Evolutionary conservation across 2,329 filamentous ascomycete genomes (phyloP).

Genomic region (Diaporthe sp.): DNA sequence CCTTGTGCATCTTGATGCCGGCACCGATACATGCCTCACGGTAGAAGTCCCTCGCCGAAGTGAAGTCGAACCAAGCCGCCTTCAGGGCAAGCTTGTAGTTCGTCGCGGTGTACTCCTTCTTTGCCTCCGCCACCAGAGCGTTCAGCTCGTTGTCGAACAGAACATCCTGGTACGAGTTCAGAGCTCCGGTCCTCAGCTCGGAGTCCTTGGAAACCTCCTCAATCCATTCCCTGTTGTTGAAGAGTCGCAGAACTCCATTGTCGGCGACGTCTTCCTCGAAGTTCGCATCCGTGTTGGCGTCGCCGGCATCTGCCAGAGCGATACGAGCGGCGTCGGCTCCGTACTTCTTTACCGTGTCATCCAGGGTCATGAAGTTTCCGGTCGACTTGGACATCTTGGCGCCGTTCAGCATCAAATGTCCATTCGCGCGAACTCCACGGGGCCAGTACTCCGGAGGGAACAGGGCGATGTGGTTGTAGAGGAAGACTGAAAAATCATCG

Average conservation of each 20-base stretch:
- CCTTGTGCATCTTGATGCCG: slow-evolving; percentile 87
- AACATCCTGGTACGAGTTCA: slow-evolving; percentile 83
- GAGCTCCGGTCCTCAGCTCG: slow-evolving; percentile 79
- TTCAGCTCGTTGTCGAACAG: slow-evolving; percentile 97
- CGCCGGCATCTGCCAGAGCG: slow-evolving; percentile 76
- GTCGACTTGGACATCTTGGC: slow-evolving; percentile 99
- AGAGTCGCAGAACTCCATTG: slow-evolving; percentile 87
- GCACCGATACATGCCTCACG: slow-evolving; percentile 82
- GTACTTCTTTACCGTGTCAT: slow-evolving; percentile 88
- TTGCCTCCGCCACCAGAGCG: slow-evolving; percentile 80
- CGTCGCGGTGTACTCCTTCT: slow-evolving; percentile 80
- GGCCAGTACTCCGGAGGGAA: slow-evolving; percentile 94
- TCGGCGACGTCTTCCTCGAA: slow-evolving; percentile 97
- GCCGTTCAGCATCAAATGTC: slow-evolving; percentile 92
- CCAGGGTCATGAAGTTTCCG: slow-evolving; percentile 94
- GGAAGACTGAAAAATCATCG: slow-evolving; percentile 69
- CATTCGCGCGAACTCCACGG: slow-evolving; percentile 85
- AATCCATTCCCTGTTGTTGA: slow-evolving; percentile 85
- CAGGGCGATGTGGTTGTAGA: slow-evolving; percentile 92
- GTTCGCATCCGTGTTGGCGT: slow-evolving; percentile 95
- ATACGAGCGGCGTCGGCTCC: slow-evolving; percentile 79
- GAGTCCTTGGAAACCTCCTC: slow-evolving; percentile 82
- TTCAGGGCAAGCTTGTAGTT: slow-evolving; percentile 91
- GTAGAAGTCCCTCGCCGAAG: slow-evolving; percentile 89
- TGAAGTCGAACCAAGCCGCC: slow-evolving; percentile 89